Evolutionary conservation across 2,329 filamentous ascomycete species (phyloP).

Genomic region (Zalaria sp.): DNA sequence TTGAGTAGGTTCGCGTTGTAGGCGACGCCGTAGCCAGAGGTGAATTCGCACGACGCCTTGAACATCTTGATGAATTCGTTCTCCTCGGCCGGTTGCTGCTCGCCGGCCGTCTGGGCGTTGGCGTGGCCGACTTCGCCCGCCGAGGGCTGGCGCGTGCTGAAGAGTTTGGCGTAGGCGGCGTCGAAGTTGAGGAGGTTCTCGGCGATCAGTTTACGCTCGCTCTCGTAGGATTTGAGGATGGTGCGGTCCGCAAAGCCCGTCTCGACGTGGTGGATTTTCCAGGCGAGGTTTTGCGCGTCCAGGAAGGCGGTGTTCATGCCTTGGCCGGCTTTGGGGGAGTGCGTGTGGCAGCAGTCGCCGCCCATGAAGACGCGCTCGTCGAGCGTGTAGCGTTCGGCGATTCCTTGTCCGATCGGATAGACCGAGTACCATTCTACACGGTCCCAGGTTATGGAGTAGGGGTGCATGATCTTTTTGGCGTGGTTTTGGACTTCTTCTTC

Average conservation of each 20-base stretch:
- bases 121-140: constrained; percentile 60
- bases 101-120: constrained; percentile 31
- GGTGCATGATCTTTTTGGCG: constrained; percentile 44
- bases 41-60: constrained; percentile 85
- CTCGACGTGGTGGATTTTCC: constrained; percentile 91
- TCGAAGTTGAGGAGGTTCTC: constrained; percentile 78
- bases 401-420: constrained; percentile 52
- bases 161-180: constrained; percentile 77
- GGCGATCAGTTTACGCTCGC: constrained; percentile 71
- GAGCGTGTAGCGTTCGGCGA: constrained; percentile 49
- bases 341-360: constrained; percentile 50
- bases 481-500: constrained; percentile 43
- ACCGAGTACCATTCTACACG: constrained; percentile 53
- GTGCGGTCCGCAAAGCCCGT: constrained; percentile 62
- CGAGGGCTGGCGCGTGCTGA: constrained; percentile 64
- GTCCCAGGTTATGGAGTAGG: constrained; percentile 49
- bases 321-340: constrained; percentile 49
- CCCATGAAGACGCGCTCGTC: constrained; percentile 54
- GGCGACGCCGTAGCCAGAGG: constrained; percentile 77
- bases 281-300: constrained; percentile 72
- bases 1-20: constrained; percentile 75
- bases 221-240: constrained; percentile 72
- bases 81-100: constrained; percentile 32
- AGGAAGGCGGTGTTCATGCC: constrained; percentile 49
- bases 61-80: constrained; percentile 82